phyloP scores from a whole-genome alignment of 2,329 filamentous ascomycete genomes.

The Sclerotinia borealis region DNA sequence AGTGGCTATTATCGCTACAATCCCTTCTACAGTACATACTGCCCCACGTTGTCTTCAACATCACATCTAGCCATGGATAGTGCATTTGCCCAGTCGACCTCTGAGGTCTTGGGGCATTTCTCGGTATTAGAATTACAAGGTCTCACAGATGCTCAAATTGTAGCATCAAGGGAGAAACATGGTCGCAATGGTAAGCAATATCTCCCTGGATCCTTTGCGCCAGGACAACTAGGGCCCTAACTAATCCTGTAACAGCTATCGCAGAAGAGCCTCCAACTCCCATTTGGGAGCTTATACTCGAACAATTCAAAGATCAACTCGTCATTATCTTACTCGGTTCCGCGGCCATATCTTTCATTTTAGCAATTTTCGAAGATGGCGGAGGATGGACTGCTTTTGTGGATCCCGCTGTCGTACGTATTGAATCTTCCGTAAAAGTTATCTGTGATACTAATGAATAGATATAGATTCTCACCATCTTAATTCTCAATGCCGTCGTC shows the following conservation, averaged over 20 bases:
- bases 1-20: slow-evolving; percentile 15
- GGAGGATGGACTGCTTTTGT: slow-evolving; percentile 97
- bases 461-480: slow-evolving; percentile 81
- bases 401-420: slow-evolving; percentile 83
- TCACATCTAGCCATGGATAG: slow-evolving; percentile 47
- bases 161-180: slow-evolving; percentile 49
- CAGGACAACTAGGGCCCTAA: slow-evolving; percentile 13
- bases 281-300: slow-evolving; percentile 90
- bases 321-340: slow-evolving; percentile 92
- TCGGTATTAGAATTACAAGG: slow-evolving; percentile 49
- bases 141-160: slow-evolving; percentile 54
- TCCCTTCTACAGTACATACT: background rate
- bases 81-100: slow-evolving; percentile 53
- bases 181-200: slow-evolving; percentile 57
- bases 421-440: background rate
- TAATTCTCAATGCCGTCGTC: slow-evolving; percentile 93
- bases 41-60: slow-evolving; percentile 5
- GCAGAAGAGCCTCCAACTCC: slow-evolving; percentile 92
- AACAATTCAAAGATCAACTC: slow-evolving; percentile 98
- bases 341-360: slow-evolving; percentile 84
- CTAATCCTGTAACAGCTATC: slow-evolving; percentile 45
- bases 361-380: slow-evolving; percentile 88
- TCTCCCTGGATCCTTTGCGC: slow-evolving; percentile 13
- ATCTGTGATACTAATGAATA: slow-evolving; percentile 16
- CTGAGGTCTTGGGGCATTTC: slow-evolving; percentile 54